Evolutionary conservation across 2,329 filamentous ascomycete species (phyloP).

Genomic region (Ascochyta rabiei): DNA sequence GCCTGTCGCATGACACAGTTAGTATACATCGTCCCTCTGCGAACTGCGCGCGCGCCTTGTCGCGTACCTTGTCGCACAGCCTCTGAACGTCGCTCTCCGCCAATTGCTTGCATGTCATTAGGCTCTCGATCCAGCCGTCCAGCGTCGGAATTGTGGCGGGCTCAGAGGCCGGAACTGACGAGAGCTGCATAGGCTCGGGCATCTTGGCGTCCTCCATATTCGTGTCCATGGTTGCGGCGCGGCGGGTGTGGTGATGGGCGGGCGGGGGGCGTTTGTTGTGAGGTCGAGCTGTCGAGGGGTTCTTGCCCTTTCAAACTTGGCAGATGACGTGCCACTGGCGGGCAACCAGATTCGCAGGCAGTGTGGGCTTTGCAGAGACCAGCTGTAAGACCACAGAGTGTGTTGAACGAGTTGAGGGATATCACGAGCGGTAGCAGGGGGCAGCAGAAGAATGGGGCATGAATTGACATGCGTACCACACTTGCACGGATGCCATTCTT

Average conservation of each 20-base stretch:
- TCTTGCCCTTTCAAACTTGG: conserved; percentile 46
- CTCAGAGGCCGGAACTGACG: conserved; percentile 72
- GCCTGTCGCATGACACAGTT: conserved; percentile 62
- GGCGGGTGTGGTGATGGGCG: conserved; percentile 28
- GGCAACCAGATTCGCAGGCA: conserved; percentile 14
- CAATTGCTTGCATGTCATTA: conserved; percentile 99
- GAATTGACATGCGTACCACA: conserved; percentile 26
- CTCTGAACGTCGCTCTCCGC: conserved; percentile 92
- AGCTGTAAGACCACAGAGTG: conserved; percentile 3
- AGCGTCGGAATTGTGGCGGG: conserved; percentile 89
- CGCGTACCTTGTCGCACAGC: conserved; percentile 88
- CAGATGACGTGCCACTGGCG: conserved; percentile 44
- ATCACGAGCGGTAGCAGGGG: conserved; percentile 26
- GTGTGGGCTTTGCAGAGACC: conserved; percentile 1
- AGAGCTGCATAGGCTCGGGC: conserved; percentile 76
- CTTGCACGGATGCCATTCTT: conserved; percentile 17
- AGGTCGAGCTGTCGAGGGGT: conserved; percentile 42
- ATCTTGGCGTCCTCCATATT: conserved; percentile 99
- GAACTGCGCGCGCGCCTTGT: conserved; percentile 65
- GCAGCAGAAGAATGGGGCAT: conserved; percentile 27
- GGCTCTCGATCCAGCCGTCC: conserved; percentile 97
- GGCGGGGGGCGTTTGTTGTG: conserved; percentile 35
- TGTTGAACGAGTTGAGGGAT: conserved; percentile 19
- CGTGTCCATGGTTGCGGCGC: conserved; percentile 76
- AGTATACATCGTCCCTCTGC: conserved; percentile 11